phyloP scores from a whole-genome alignment of 768 basidiomycete genomes.

The Boletus eberwhitei region DNA sequence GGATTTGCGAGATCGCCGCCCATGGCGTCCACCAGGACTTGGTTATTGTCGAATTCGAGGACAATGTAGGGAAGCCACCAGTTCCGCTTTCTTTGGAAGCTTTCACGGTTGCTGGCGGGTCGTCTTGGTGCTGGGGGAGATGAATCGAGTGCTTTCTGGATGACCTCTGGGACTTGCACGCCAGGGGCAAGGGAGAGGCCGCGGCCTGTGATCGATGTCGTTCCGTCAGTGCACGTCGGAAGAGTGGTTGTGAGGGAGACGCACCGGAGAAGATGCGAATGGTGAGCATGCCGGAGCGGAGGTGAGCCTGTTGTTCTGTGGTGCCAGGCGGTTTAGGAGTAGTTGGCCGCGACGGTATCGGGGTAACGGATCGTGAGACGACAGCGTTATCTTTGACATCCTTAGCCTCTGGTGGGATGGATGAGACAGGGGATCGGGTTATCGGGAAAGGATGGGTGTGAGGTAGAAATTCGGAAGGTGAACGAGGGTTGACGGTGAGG shows the following conservation, averaged over 20 bases:
- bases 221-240: neutral
- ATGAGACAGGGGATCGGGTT: slow-evolving; percentile 2
- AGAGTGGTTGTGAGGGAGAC: slow-evolving; percentile 26
- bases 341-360: slow-evolving; percentile 76
- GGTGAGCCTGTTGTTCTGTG: slow-evolving; percentile 48
- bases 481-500: too few species aligned
- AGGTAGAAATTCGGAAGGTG: neutral
- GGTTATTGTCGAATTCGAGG: slow-evolving; percentile 97
- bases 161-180: slow-evolving; percentile 74
- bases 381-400: slow-evolving; percentile 68
- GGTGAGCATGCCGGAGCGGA: slow-evolving; percentile 88
- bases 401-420: slow-evolving; percentile 51
- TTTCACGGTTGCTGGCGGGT: slow-evolving; percentile 78
- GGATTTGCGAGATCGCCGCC: slow-evolving; percentile 90
- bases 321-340: slow-evolving; percentile 62
- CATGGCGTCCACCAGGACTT: slow-evolving; percentile 92
- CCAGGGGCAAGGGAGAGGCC: slow-evolving; percentile 80
- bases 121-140: slow-evolving; percentile 50
- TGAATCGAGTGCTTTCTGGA: slow-evolving; percentile 75
- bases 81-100: slow-evolving; percentile 86
- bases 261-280: slow-evolving; percentile 92
- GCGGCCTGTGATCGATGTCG: slow-evolving; percentile 47
- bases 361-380: slow-evolving; percentile 75
- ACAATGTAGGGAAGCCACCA: slow-evolving; percentile 98
- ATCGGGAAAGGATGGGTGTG: slow-evolving; percentile 3